Percentiles rank a stretch among this genome's conserved stretches.
Evolutionary conservation across 768 basidiomycete species (phyloP).

Genomic region (Termitomyces sp.): DNA sequence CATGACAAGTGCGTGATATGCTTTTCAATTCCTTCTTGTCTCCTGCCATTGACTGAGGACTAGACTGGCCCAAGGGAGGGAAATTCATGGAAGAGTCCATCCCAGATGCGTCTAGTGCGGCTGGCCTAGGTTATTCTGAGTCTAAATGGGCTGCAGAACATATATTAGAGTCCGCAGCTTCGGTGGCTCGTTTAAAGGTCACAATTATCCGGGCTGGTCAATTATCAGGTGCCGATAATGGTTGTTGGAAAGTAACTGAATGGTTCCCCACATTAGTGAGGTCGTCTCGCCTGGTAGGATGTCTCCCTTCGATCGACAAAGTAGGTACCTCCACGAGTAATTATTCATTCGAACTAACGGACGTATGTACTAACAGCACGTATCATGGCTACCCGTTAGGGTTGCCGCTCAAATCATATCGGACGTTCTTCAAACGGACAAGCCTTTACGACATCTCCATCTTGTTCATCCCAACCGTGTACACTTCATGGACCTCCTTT

Average conservation of each 20-base stretch:
- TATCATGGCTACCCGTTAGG: slow-evolving; percentile 20
- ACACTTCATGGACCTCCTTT: not conserved
- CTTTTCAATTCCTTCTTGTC: not conserved
- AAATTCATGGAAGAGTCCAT: slow-evolving; percentile 13
- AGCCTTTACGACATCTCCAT: slow-evolving; percentile 6
- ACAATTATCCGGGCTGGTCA: slow-evolving; percentile 30
- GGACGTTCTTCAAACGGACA: slow-evolving; percentile 8
- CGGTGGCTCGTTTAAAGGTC: slow-evolving; percentile 11
- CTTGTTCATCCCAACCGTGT: slow-evolving; percentile 13
- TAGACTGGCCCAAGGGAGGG: not conserved
- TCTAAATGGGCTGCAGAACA: slow-evolving; percentile 39
- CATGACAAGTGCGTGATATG: slow-evolving; percentile 4
- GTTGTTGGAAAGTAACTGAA: slow-evolving; percentile 29
- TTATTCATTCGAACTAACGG: not conserved
- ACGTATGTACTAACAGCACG: not conserved
- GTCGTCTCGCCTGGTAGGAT: not conserved
- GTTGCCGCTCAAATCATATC: slow-evolving; percentile 13
- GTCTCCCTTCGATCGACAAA: not conserved
- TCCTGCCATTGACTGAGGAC: not conserved
- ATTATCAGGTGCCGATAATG: slow-evolving; percentile 27
- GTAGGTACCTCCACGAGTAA: not conserved
- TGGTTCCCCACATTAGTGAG: slow-evolving; percentile 29
- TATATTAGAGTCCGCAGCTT: slow-evolving; percentile 21
- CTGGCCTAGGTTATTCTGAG: slow-evolving; percentile 31
- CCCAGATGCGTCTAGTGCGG: slow-evolving; percentile 15